Conservation (phyloP, 1,139 yeast species). For the Debaryomyces psychrophilus region DNA sequence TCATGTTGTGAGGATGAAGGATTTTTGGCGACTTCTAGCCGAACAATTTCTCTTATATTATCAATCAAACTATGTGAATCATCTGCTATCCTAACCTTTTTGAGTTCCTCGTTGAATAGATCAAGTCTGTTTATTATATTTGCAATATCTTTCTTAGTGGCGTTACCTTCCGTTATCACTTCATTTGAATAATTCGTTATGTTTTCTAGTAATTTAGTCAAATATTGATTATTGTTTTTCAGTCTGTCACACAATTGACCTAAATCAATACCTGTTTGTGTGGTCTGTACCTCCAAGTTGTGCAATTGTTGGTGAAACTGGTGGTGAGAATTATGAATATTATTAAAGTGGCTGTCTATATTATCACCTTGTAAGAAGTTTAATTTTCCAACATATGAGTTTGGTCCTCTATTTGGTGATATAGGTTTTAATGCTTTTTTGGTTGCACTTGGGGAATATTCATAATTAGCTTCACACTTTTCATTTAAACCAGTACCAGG, state of each 20-base stretch:
- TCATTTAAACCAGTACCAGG: background rate
- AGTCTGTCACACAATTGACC: conserved; percentile 43
- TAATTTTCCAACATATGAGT: conserved; percentile 26
- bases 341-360: conserved; percentile 35
- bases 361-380: conserved; percentile 34
- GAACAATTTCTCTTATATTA: background rate
- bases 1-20: background rate
- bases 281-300: conserved; percentile 36
- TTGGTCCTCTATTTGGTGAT: conserved; percentile 29
- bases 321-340: conserved; percentile 31
- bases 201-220: conserved; percentile 38
- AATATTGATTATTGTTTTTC: conserved; percentile 45
- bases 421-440: conserved; percentile 28
- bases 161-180: conserved; percentile 42
- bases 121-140: conserved; percentile 26
- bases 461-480: background rate
- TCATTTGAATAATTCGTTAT: conserved; percentile 39
- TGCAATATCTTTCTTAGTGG: conserved; percentile 37
- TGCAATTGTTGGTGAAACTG: conserved; percentile 35
- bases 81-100: background rate
- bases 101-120: conserved; percentile 5
- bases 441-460: conserved; percentile 12
- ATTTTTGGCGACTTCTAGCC: background rate
- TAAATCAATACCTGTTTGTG: conserved; percentile 40
- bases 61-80: background rate